Percentiles rank a stretch among this genome's conserved stretches.
phyloP scores from a whole-genome alignment of 1,139 yeast genomes.

The Kodamaea arcana region DNA sequence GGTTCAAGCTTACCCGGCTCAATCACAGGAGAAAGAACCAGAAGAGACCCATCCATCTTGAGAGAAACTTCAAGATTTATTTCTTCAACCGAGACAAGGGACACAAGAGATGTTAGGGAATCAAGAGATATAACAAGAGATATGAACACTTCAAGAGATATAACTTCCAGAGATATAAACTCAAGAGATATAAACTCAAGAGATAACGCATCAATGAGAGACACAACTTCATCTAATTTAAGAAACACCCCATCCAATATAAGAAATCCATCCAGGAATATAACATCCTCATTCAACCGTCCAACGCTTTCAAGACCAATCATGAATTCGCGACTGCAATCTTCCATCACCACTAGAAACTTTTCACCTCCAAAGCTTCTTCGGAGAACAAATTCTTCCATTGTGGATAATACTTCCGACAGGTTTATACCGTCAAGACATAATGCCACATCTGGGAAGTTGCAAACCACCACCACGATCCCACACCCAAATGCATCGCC shows the following conservation, averaged over 20 bases:
- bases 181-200: too few species aligned
- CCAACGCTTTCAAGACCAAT: constrained; percentile 5
- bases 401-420: constrained; percentile 19
- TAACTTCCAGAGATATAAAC: too few species aligned
- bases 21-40: too few species aligned
- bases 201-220: too few species aligned
- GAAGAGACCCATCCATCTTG: not conserved
- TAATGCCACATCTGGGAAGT: constrained; percentile 37
- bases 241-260: not conserved
- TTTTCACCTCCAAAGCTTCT: constrained; percentile 20
- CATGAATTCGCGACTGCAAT: not conserved
- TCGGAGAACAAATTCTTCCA: constrained; percentile 34
- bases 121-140: too few species aligned
- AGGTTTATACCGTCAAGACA: constrained; percentile 46
- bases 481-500: constrained; percentile 50
- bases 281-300: constrained; percentile 1
- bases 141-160: too few species aligned
- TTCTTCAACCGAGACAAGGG: too few species aligned
- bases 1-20: too few species aligned
- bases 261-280: not conserved
- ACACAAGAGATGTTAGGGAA: too few species aligned
- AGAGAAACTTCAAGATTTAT: too few species aligned
- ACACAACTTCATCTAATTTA: too few species aligned
- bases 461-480: constrained; percentile 25
- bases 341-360: constrained; percentile 1